Conservation (phyloP, 2,329 filamentous ascomycete species). For the Tothia fuscella region DNA sequence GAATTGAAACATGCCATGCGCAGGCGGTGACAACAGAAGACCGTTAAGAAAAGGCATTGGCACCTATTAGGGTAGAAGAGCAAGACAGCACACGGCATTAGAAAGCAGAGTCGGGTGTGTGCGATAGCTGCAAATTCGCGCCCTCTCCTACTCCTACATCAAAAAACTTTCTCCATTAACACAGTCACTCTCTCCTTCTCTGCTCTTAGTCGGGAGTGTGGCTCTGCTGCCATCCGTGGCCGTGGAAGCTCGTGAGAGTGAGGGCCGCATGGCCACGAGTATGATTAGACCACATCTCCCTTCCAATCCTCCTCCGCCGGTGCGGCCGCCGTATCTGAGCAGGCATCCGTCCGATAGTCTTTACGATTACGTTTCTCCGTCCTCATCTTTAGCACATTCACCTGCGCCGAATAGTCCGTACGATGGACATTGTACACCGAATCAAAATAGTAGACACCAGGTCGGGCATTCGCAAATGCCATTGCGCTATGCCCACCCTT, state of each 20-base stretch:
- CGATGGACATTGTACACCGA: neutral
- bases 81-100: neutral
- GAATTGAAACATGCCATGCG: conserved; percentile 10
- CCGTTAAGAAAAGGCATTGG: conserved; percentile 9
- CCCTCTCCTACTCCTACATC: neutral
- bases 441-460: neutral
- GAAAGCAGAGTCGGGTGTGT: too few species aligned
- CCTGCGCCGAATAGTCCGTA: conserved; percentile 7
- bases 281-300: conserved; percentile 4
- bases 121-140: too few species aligned
- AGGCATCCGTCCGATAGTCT: neutral
- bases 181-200: neutral
- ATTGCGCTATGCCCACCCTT: conserved; percentile 28
- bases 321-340: neutral
- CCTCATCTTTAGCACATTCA: neutral
- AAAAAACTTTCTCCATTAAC: neutral
- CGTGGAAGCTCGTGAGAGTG: neutral
- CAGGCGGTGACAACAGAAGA: neutral
- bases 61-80: neutral
- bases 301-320: neutral
- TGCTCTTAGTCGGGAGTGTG: neutral
- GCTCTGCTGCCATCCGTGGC: neutral
- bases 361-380: neutral
- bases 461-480: conserved; percentile 17
- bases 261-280: conserved; percentile 2